phyloP scores from a whole-genome alignment of 192 early-diverging fungal genomes.

The Podila horticola region DNA sequence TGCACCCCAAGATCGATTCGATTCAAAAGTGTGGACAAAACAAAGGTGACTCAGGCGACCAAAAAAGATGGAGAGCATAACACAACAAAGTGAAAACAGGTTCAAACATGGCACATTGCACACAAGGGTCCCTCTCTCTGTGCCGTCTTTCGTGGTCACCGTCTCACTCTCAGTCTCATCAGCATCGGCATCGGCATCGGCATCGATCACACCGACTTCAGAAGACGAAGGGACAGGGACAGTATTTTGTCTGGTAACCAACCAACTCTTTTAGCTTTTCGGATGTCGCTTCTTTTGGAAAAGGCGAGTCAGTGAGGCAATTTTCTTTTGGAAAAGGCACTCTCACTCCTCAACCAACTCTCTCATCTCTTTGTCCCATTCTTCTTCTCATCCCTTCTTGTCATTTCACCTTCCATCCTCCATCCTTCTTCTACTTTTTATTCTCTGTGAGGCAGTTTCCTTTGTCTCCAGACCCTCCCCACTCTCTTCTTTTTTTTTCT shows the following conservation, averaged over 20 bases:
- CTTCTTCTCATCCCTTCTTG: neutral
- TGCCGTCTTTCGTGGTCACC: too few relatives aligned
- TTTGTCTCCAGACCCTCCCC: neutral
- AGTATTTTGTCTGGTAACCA: too few relatives aligned
- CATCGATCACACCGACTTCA: too few relatives aligned
- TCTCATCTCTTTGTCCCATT: neutral
- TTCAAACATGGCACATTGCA: too few relatives aligned
- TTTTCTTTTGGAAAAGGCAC: neutral
- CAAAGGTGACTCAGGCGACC: conserved; percentile 32
- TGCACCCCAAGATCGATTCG: too few relatives aligned
- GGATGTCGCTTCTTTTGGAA: conserved; percentile 5
- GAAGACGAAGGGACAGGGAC: too few relatives aligned
- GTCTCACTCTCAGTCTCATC: too few relatives aligned
- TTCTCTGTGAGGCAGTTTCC: neutral
- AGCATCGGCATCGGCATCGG: too few relatives aligned
- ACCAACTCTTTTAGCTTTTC: neutral
- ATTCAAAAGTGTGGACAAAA: neutral
- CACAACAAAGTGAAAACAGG: too few relatives aligned
- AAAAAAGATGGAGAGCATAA: neutral
- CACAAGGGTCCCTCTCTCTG: too few relatives aligned
- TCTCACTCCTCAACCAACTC: neutral
- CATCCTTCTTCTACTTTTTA: neutral
- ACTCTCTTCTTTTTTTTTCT: neutral
- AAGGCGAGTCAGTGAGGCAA: neutral
- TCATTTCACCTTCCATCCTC: neutral